Evolutionary conservation across 108 stramenopile genomes (phyloP), one percentile per base, ranked within the genome.

Genomic region (Cyclotella atomus): DNA sequence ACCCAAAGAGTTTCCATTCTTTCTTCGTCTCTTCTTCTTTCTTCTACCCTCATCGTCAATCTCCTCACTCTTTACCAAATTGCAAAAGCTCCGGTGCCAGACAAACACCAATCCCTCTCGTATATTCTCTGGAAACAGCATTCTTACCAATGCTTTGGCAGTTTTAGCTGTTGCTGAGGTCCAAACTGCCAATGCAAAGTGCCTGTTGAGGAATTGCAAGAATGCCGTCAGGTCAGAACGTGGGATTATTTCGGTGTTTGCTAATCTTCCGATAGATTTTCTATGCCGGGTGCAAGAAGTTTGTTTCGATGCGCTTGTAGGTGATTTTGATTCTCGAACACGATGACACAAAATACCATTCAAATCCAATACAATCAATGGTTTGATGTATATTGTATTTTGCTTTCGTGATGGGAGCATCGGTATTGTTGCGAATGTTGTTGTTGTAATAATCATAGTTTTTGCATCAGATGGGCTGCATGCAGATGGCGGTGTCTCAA

Each of bases 271-370:
- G 35, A 79, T 59, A 20, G 85, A 68, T n/a, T 71, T 62, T 35
- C 88, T 78, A 38, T 65, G 75, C 43, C 19, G 33, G 21, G 50
- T 33, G 46, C 3, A 16, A 41, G 1, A 19, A 36, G 14, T 45
- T 25, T 57, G 44, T 41, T 49, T 44, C 41, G 32, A 3, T 16
- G 32, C 27, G 46, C 5, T 47, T 25, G 33, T 54, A 9, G 21
- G n/a, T n/a, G n/a, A n/a, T n/a, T 35, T 41, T 25, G 21, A 7
- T 21, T 80, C 25, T 20, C 90, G 87, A 62, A 81, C 54, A 1
- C 93, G 88, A 78, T 94, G 91, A 67, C 93, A 94, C 9, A 94
- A 68, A 27, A 94, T 91, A 1, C 93, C 93, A 67, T 94, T 94
- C n/a, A 94, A 25, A 81, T 94, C 93, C 28, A 91, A 70, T 10